Percentiles rank a stretch among this genome's conserved stretches.
These are phyloP conservation scores for Neofusicoccum kwambonambiense DNA, from an alignment of 2,329 filamentous ascomycete species.

Conservation along the genomic window DNA sequence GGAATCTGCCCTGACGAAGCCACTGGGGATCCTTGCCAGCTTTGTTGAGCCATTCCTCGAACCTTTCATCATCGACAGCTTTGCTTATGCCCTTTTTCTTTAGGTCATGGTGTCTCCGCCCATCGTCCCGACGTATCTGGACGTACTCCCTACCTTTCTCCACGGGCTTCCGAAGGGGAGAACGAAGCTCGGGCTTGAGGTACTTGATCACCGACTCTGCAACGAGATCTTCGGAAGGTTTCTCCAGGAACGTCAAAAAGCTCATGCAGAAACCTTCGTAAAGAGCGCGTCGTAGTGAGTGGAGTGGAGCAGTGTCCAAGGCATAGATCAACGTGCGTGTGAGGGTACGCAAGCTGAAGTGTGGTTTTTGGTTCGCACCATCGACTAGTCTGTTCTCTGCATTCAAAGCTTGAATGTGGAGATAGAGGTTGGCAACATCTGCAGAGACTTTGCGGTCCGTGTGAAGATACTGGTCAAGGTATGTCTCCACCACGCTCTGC, in stretches of 20 bases:
- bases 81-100: constrained; percentile 15
- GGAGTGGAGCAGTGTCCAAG: constrained; percentile 76
- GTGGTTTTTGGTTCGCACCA: constrained; percentile 90
- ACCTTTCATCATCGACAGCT: constrained; percentile 9
- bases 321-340: constrained; percentile 89
- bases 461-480: constrained; percentile 67
- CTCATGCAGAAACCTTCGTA: constrained; percentile 99
- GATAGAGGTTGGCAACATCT: constrained; percentile 82
- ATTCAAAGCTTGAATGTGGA: constrained; percentile 79
- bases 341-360: constrained; percentile 93
- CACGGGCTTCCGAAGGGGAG: constrained; percentile 72
- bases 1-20: constrained; percentile 72
- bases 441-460: constrained; percentile 61
- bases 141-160: constrained; percentile 75
- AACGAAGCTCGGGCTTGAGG: constrained; percentile 73
- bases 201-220: constrained; percentile 77
- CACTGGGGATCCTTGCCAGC: constrained; percentile 77
- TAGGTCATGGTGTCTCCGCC: not conserved
- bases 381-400: constrained; percentile 85
- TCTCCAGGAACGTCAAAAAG: constrained; percentile 84
- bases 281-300: constrained; percentile 79
- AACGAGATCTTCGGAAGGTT: constrained; percentile 75
- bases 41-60: constrained; percentile 17
- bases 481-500: constrained; percentile 82
- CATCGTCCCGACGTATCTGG: constrained; percentile 37